Evolutionary conservation across 2,329 filamentous ascomycete genomes (phyloP), one percentile per base, ranked within the genome.

Genomic region (Neofusicoccum umdonicola): DNA sequence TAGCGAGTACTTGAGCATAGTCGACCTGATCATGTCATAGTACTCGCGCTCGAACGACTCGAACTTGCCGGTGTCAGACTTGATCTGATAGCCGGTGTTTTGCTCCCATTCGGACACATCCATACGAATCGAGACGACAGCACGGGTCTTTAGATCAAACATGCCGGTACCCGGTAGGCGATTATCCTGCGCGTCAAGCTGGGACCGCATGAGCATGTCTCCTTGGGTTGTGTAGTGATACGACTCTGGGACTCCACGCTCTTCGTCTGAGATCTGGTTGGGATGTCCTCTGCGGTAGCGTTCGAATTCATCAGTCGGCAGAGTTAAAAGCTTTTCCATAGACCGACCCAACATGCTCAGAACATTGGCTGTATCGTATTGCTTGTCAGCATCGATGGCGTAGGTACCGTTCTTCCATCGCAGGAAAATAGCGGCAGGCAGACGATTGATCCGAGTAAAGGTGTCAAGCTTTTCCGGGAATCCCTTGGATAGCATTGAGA

Each of bases 31-130:
- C 93, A 99, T 96, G 77, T 99, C 95, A 75, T 90, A 96, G 76
- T 95, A 97, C 73, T 99, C 96, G 65, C 93, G 88, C 79, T 99
- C 95, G 75, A 90, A 99, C 0, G 94, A 98, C 75, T 96, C 90
- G 83, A 86, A 99, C 65, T 88, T 83, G 15, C 96, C 96, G 62
- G 88, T 87, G 0, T 87, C 87, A 44, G 83, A 78, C 66, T 88
- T 88, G 70, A 99, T 93, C 76, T 99, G 91, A 75, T 99, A 99
- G 2, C 92, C 93, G 12, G 88, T 80, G 34, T 92, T 93, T 56
- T 88, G 83, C 68, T 94, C 84, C 72, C 89, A 91, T 17, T 89
- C 85, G 4, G 75, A 71, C 0, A 90, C 84, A 70, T 96, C 89
- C 92, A 97, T 97, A 34, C 95, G 92, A 67, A 99, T 91, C 0